Percentiles rank a stretch among this genome's conserved stretches.
These are phyloP conservation scores for Fusarium piperis DNA, from an alignment of 2,329 filamentous ascomycete species.

Conservation along the genomic window DNA sequence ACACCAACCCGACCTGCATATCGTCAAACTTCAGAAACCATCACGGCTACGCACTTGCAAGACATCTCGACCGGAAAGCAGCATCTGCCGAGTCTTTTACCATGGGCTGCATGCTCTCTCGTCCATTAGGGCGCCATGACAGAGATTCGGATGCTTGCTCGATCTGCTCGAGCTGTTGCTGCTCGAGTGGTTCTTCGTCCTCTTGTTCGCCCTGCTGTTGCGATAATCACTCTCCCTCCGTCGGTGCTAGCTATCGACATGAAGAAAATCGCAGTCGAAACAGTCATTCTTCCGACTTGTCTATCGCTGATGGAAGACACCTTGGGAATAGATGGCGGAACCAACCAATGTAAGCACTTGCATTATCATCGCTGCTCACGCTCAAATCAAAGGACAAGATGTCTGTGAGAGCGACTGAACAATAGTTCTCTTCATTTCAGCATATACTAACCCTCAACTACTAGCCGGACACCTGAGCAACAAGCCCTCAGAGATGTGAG, in stretches of 20 bases:
- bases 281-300: neutral
- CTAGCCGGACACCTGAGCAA: neutral
- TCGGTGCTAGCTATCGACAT: neutral
- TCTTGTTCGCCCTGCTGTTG: neutral
- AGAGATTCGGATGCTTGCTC: neutral
- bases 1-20: neutral
- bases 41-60: neutral
- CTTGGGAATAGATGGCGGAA: neutral
- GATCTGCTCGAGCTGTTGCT: neutral
- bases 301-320: neutral
- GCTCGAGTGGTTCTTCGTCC: neutral
- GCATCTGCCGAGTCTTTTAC: neutral
- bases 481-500: neutral
- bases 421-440: neutral
- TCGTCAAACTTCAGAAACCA: neutral
- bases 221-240: neutral
- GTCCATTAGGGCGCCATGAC: neutral
- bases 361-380: neutral
- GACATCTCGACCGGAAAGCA: neutral
- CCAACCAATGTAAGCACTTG: neutral
- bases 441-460: neutral
- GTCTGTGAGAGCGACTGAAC: neutral
- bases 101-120: slow-evolving; percentile 3
- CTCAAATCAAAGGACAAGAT: neutral
- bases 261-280: neutral